A percentile compares a stretch with the other conserved stretches of the same genome.
These are phyloP conservation scores for Solanum dulcamara DNA, from an alignment of 257 asterid genomes.

Conservation along the genomic window DNA sequence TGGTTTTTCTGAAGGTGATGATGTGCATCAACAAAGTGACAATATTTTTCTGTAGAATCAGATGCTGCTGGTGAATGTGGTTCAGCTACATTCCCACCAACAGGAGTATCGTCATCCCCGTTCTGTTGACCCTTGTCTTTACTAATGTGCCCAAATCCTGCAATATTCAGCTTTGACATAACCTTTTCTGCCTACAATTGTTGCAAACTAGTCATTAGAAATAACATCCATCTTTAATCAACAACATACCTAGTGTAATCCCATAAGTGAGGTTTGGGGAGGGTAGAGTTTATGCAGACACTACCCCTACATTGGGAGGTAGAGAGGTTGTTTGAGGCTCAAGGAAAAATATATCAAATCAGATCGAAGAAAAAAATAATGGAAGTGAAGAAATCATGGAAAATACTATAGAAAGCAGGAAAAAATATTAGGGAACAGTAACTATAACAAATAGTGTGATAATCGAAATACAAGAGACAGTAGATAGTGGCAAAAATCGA, in stretches of 20 bases:
- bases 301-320: too few relatives aligned
- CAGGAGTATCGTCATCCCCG: constrained; percentile 7
- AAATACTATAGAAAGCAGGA: too few relatives aligned
- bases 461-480: too few relatives aligned
- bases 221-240: neutral
- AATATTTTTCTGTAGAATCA: neutral
- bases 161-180: constrained; percentile 38
- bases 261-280: too few relatives aligned
- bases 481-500: neutral
- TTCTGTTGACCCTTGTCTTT: constrained; percentile 13
- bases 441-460: too few relatives aligned
- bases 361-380: too few relatives aligned
- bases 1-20: neutral
- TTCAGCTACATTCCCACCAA: constrained; percentile 12
- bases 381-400: too few relatives aligned
- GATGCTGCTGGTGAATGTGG: neutral
- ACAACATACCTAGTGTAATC: too few relatives aligned
- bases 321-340: too few relatives aligned
- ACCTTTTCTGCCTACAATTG: constrained; percentile 36
- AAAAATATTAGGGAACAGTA: too few relatives aligned
- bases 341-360: too few relatives aligned
- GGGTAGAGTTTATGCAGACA: too few relatives aligned
- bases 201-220: neutral
- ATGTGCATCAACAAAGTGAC: neutral
- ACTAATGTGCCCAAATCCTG: constrained; percentile 20